These are phyloP conservation scores for Penicillium arizonense DNA, from an alignment of 495 filamentous ascomycete species.

Conservation along the genomic window DNA sequence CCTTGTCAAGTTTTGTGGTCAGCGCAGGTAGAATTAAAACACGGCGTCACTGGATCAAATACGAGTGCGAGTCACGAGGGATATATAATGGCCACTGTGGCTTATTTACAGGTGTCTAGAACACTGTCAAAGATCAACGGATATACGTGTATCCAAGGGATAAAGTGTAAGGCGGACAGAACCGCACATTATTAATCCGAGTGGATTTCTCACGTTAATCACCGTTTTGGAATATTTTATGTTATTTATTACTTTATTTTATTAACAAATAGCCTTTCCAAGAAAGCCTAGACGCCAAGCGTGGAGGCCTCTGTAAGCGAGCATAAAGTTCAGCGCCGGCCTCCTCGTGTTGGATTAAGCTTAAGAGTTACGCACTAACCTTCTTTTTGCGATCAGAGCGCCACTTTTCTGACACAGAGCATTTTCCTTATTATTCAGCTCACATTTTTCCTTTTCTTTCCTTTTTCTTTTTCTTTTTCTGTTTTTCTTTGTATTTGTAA, in stretches of 20 bases:
- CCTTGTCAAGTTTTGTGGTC: constrained; percentile 19
- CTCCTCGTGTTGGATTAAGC: constrained; percentile 55
- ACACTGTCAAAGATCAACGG: background rate
- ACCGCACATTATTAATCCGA: constrained; percentile 15
- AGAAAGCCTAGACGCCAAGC: constrained; percentile 15
- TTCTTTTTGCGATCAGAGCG: constrained; percentile 37
- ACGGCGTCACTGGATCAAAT: constrained; percentile 22
- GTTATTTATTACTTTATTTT: background rate
- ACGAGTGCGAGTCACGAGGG: constrained; percentile 28
- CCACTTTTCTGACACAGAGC: constrained; percentile 36
- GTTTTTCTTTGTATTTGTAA: too few species aligned
- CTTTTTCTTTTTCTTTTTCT: background rate
- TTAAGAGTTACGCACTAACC: constrained; percentile 50
- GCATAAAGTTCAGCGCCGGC: constrained; percentile 40
- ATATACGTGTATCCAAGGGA: constrained; percentile 12
- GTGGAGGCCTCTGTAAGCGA: constrained; percentile 34
- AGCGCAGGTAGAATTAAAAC: constrained; percentile 20
- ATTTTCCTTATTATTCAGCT: constrained; percentile 1
- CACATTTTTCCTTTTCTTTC: background rate
- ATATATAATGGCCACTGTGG: constrained; percentile 18
- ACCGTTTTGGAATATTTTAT: background rate
- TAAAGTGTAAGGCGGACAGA: constrained; percentile 13
- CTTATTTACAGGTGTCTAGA: constrained; percentile 7
- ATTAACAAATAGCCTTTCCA: too few species aligned
- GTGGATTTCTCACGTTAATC: constrained; percentile 7